Conservation (phyloP, 305 asterid species). For the Plantago rigida region DNA sequence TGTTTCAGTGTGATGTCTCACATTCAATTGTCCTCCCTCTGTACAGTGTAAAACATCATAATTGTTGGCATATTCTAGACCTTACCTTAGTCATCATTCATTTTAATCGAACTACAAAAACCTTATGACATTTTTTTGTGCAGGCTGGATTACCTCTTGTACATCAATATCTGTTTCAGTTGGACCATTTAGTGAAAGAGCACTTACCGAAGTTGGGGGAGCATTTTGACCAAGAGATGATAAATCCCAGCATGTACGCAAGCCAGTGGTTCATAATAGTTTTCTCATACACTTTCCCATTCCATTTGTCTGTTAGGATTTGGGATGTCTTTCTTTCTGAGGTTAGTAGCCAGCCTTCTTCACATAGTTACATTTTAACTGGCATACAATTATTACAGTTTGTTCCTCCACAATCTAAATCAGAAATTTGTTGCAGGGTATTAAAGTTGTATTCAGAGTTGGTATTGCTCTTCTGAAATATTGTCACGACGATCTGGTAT, state of each 20-base stretch:
- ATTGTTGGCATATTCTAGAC: too few relatives aligned
- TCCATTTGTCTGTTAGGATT: slow-evolving; percentile 87
- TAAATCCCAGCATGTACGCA: slow-evolving; percentile 97
- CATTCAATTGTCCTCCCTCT: too few relatives aligned
- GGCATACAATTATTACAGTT: slow-evolving; percentile 8
- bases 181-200: slow-evolving; percentile 62
- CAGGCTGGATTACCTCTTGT: slow-evolving; percentile 98
- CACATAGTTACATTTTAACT: slow-evolving; percentile 31
- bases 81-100: too few relatives aligned
- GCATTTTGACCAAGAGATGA: slow-evolving; percentile 80
- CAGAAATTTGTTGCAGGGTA: slow-evolving; percentile 46
- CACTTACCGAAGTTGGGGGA: slow-evolving; percentile 76
- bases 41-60: too few relatives aligned
- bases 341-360: slow-evolving; percentile 52
- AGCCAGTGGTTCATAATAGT: slow-evolving; percentile 99
- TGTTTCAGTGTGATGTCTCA: too few relatives aligned
- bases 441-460: slow-evolving; percentile 74
- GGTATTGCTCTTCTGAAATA: slow-evolving; percentile 83
- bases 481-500: slow-evolving; percentile 90
- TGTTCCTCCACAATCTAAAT: slow-evolving; percentile 16
- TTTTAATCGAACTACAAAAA: too few relatives aligned
- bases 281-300: slow-evolving; percentile 87
- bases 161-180: slow-evolving; percentile 84
- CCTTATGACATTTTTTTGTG: slow-evolving; percentile 17
- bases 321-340: slow-evolving; percentile 95